A percentile compares a stretch with the other conserved stretches of the same genome.
Evolutionary conservation across 2,329 filamentous ascomycete species (phyloP).

Genomic region (Epichloe elymi): DNA sequence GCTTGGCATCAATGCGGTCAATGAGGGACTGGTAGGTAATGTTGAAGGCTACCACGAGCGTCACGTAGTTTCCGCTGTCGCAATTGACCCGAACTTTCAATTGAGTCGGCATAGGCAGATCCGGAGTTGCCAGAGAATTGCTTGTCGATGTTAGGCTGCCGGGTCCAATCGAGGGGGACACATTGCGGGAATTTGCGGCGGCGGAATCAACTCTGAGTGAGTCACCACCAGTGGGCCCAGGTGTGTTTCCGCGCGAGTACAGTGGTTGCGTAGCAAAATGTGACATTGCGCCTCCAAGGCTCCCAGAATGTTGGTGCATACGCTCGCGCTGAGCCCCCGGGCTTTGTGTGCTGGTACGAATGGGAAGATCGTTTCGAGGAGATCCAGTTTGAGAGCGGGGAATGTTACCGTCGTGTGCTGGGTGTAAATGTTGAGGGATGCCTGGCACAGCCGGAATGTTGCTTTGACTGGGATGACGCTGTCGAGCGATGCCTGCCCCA

Average conservation of each 20-base stretch:
- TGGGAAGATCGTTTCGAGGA: conserved; percentile 54
- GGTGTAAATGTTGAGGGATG: conserved; percentile 57
- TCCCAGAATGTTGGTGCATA: conserved; percentile 33
- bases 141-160: conserved; percentile 14
- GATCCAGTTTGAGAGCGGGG: conserved; percentile 74
- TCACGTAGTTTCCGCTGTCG: conserved; percentile 74
- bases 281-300: conserved; percentile 37
- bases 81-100: conserved; percentile 94
- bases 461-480: conserved; percentile 39
- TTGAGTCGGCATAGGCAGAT: conserved; percentile 53
- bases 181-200: conserved; percentile 27
- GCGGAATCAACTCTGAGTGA: conserved; percentile 26
- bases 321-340: conserved; percentile 54
- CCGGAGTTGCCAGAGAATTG: conserved; percentile 26
- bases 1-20: conserved; percentile 90
- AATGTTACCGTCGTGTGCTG: conserved; percentile 48
- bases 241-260: conserved; percentile 34
- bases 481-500: conserved; percentile 46
- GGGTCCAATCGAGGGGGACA: conserved; percentile 33
- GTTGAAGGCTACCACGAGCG: conserved; percentile 89
- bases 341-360: conserved; percentile 57
- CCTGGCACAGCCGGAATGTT: conserved; percentile 60
- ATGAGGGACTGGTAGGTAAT: conserved; percentile 89
- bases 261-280: conserved; percentile 44
- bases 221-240: conserved; percentile 20